A percentile compares a stretch with the other conserved stretches of the same genome.
Evolutionary conservation across 768 basidiomycete genomes (phyloP).

Genomic region (Cantharellus cinnabarinus): DNA sequence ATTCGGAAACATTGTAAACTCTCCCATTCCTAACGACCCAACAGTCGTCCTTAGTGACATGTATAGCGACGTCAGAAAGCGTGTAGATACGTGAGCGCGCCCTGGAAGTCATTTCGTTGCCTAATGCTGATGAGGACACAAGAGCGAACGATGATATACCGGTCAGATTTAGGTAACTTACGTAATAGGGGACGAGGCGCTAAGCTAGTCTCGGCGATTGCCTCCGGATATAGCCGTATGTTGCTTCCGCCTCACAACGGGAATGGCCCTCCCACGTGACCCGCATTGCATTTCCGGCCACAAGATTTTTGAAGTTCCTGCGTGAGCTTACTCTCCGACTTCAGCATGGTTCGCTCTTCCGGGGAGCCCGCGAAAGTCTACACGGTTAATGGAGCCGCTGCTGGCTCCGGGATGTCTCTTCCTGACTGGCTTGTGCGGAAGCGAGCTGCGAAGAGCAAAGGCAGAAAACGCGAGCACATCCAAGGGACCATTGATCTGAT

Average conservation of each 20-base stretch:
- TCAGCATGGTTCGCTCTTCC: background rate
- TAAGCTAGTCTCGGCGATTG: too few species aligned
- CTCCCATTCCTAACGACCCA: conserved; percentile 67
- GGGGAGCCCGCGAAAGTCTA: conserved; percentile 41
- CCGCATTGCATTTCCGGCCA: too few species aligned
- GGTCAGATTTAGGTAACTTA: background rate
- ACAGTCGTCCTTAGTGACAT: conserved; percentile 41
- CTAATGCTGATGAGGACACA: background rate
- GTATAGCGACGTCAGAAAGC: conserved; percentile 46
- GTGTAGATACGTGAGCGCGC: conserved; percentile 30
- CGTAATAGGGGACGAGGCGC: background rate
- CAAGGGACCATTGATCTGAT: conserved; percentile 73
- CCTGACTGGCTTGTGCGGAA: conserved; percentile 83
- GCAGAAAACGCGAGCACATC: conserved; percentile 32
- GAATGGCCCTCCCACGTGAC: too few species aligned
- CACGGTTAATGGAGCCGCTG: conserved; percentile 83
- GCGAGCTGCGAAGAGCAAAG: conserved; percentile 36
- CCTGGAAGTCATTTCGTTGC: background rate
- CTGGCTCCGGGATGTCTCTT: conserved; percentile 75
- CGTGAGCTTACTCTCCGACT: too few species aligned
- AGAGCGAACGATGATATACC: background rate
- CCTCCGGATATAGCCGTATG: too few species aligned
- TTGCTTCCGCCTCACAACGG: too few species aligned
- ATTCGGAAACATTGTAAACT: conserved; percentile 77
- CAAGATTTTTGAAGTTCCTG: too few species aligned